phyloP scores from a whole-genome alignment of 768 basidiomycete genomes.

The Paxillus involutus region DNA sequence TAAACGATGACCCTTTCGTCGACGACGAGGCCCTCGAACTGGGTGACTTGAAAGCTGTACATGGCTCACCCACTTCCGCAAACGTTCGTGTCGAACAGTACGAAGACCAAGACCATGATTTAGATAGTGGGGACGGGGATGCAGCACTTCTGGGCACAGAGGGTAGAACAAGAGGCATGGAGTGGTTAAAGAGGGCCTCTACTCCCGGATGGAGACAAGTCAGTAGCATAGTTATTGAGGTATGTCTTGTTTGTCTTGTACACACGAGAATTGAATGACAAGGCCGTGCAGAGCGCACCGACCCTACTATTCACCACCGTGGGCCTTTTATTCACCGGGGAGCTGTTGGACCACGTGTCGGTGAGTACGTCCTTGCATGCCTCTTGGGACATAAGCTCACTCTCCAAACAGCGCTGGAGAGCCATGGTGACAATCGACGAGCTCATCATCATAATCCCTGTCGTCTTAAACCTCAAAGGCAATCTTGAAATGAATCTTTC shows the following conservation, averaged over 20 bases:
- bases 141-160: constrained; percentile 44
- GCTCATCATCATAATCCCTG: constrained; percentile 94
- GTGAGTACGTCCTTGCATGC: constrained; percentile 45
- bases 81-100: constrained; percentile 22
- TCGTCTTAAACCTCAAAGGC: constrained; percentile 94
- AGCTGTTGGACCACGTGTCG: constrained; percentile 84
- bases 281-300: constrained; percentile 67
- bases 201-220: constrained; percentile 52
- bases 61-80: constrained; percentile 20
- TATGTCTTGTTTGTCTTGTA: constrained; percentile 30
- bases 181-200: constrained; percentile 16
- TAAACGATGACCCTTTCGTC: background rate
- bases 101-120: constrained; percentile 30
- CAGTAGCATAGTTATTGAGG: constrained; percentile 69
- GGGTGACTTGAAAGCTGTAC: constrained; percentile 27
- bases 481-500: constrained; percentile 99
- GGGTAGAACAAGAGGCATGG: constrained; percentile 26
- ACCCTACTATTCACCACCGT: constrained; percentile 82
- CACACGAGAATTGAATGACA: constrained; percentile 2
- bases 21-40: constrained; percentile 31
- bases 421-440: constrained; percentile 92
- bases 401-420: constrained; percentile 66
- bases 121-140: constrained; percentile 40
- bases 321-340: constrained; percentile 87
- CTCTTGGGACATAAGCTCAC: constrained; percentile 4